Percentiles rank a stretch among this genome's conserved stretches.
Evolutionary conservation across 2,329 filamentous ascomycete genomes (phyloP).

Genomic region (Xylaria digitata): DNA sequence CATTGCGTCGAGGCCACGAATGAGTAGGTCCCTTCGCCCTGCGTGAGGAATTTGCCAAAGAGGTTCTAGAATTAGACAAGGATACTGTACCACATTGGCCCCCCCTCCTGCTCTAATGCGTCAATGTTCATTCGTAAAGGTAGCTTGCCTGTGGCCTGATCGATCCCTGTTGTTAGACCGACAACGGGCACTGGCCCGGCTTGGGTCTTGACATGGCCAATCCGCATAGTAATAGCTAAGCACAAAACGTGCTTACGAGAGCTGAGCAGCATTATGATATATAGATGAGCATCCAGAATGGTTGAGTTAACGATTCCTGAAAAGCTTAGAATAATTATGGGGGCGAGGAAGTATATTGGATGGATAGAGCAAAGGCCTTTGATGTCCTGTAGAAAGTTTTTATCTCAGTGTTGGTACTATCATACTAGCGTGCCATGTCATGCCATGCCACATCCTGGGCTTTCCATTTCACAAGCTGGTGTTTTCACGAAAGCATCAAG

Average conservation of each 20-base stretch:
- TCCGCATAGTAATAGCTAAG: conserved; percentile 19
- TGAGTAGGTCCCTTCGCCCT: conserved; percentile 59
- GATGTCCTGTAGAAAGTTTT: background rate
- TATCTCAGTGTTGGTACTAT: background rate
- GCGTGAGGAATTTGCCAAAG: conserved; percentile 19
- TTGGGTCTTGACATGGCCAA: conserved; percentile 26
- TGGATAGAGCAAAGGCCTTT: background rate
- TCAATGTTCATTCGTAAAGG: conserved; percentile 62
- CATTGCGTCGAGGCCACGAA: conserved; percentile 59
- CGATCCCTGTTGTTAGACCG: conserved; percentile 45
- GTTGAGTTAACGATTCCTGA: background rate
- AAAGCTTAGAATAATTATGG: background rate
- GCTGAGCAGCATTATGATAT: conserved; percentile 18
- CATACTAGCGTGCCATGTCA: background rate
- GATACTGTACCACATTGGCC: conserved; percentile 44
- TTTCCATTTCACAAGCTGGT: background rate
- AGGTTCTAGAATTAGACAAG: conserved; percentile 1
- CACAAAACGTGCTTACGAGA: conserved; percentile 22
- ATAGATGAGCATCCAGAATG: background rate
- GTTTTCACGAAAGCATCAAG: background rate
- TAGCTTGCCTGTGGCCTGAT: conserved; percentile 52
- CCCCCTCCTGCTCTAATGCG: conserved; percentile 52
- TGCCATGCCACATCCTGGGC: background rate
- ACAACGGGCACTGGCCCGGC: conserved; percentile 40
- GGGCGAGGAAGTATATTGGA: background rate